These are phyloP conservation scores for Fistulinella prunicolor DNA, from an alignment of 768 basidiomycete genomes.

Conservation along the genomic window DNA sequence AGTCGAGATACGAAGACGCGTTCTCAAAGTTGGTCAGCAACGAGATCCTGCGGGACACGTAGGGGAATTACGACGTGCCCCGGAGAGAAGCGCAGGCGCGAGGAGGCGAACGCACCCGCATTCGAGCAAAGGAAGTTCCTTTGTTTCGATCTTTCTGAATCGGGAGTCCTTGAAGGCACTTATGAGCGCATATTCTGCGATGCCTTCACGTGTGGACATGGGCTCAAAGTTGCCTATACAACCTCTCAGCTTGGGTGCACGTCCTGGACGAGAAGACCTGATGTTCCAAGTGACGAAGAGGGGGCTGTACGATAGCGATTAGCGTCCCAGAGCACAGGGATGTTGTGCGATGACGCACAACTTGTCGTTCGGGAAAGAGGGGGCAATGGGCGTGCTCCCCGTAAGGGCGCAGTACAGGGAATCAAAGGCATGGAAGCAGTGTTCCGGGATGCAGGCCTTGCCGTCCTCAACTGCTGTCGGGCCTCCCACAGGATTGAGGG, in stretches of 20 bases:
- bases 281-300: conserved; percentile 98
- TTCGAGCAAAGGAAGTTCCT: conserved; percentile 77
- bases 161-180: conserved; percentile 88
- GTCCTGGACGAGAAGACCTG: conserved; percentile 55
- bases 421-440: conserved; percentile 83
- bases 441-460: conserved; percentile 62
- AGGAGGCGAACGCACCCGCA: conserved; percentile 65
- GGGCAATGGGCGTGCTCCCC: conserved; percentile 46
- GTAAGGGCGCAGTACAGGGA: conserved; percentile 76
- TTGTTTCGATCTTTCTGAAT: conserved; percentile 74
- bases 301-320: conserved; percentile 40
- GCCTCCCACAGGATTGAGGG: conserved; percentile 46
- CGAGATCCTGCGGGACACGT: conserved; percentile 77
- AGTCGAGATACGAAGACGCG: conserved; percentile 82
- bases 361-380: conserved; percentile 68
- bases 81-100: conserved; percentile 1
- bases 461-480: conserved; percentile 37
- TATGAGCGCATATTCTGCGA: conserved; percentile 87
- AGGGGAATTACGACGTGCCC: not conserved
- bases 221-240: conserved; percentile 95
- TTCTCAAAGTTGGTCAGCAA: conserved; percentile 92
- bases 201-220: conserved; percentile 65
- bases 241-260: conserved; percentile 69
- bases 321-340: conserved; percentile 3
- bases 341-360: conserved; percentile 58